A percentile compares a stretch with the other conserved stretches of the same genome.
Evolutionary conservation across 2,329 filamentous ascomycete species (phyloP).

Genomic region (Talaromyces sp.): DNA sequence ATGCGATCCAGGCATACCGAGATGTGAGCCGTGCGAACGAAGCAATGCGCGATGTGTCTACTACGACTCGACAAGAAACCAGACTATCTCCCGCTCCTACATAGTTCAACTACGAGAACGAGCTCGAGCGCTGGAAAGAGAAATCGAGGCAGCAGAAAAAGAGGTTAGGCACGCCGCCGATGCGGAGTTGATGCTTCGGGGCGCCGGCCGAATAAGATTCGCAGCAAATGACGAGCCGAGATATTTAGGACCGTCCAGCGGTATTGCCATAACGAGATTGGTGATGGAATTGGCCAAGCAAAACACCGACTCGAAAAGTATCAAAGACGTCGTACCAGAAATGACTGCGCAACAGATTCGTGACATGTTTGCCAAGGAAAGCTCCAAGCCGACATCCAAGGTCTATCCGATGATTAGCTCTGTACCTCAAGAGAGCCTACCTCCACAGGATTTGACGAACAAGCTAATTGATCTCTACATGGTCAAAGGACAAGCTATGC

Average conservation of each 20-base stretch:
- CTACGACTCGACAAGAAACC: constrained; percentile 82
- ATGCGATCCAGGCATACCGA: constrained; percentile 89
- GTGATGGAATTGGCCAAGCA: constrained; percentile 97
- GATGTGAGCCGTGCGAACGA: constrained; percentile 88
- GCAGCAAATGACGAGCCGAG: constrained; percentile 84
- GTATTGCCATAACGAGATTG: constrained; percentile 89
- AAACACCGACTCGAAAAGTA: constrained; percentile 84
- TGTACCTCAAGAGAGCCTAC: constrained; percentile 72
- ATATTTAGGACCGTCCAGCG: constrained; percentile 90
- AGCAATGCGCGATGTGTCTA: constrained; percentile 92
- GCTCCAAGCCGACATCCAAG: constrained; percentile 67
- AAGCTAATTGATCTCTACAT: constrained; percentile 81
- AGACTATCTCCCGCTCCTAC: constrained; percentile 84
- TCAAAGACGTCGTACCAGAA: constrained; percentile 88
- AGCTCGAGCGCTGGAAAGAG: constrained; percentile 76
- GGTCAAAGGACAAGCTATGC: constrained; percentile 83
- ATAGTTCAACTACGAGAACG: constrained; percentile 88
- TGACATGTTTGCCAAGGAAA: constrained; percentile 67
- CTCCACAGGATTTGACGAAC: constrained; percentile 70
- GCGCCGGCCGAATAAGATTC: constrained; percentile 80
- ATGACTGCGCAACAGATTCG: constrained; percentile 63
- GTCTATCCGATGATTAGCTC: constrained; percentile 89
- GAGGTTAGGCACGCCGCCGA: constrained; percentile 70
- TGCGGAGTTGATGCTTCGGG: constrained; percentile 81
- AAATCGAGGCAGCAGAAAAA: constrained; percentile 75